Conservation (phyloP, 2,329 filamentous ascomycete species). For the Fusarium nygamai region DNA sequence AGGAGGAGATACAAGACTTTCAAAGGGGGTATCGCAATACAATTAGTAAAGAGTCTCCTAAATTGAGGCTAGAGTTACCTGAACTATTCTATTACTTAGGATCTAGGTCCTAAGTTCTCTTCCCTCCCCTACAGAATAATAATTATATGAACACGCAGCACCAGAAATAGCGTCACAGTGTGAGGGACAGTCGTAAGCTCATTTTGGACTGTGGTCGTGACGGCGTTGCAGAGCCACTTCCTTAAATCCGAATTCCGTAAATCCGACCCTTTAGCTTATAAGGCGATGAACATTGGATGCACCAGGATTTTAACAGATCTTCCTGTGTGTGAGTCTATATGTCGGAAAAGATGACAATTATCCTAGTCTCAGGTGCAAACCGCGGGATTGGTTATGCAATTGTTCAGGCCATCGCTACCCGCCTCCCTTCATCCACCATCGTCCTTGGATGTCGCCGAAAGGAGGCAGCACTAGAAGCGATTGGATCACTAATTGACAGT, state of each 20-base stretch:
- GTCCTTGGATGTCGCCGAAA: constrained; percentile 2
- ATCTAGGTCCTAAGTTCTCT: rapidly evolving
- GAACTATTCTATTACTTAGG: not conserved
- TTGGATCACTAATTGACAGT: not conserved
- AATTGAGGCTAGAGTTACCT: rapidly evolving
- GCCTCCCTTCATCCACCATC: not conserved
- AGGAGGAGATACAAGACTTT: not conserved
- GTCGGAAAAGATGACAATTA: not conserved
- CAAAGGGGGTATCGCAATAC: not conserved
- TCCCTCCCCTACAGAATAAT: rapidly evolving
- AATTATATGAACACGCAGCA: rapidly evolving
- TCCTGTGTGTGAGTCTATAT: rapidly evolving
- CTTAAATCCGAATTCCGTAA: not conserved
- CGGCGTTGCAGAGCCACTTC: not conserved
- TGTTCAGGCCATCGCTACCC: not conserved
- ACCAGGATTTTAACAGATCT: not conserved
- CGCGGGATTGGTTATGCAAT: constrained; percentile 17
- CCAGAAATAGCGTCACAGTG: not conserved
- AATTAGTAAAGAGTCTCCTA: not conserved
- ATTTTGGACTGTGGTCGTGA: not conserved
- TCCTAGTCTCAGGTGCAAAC: constrained; percentile 9
- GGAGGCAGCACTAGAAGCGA: not conserved
- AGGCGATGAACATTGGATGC: not conserved
- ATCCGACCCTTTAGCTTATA: not conserved
- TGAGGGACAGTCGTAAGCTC: not conserved